phyloP scores from a whole-genome alignment of 2,329 filamentous ascomycete species.

The Colletotrichum salicis region DNA sequence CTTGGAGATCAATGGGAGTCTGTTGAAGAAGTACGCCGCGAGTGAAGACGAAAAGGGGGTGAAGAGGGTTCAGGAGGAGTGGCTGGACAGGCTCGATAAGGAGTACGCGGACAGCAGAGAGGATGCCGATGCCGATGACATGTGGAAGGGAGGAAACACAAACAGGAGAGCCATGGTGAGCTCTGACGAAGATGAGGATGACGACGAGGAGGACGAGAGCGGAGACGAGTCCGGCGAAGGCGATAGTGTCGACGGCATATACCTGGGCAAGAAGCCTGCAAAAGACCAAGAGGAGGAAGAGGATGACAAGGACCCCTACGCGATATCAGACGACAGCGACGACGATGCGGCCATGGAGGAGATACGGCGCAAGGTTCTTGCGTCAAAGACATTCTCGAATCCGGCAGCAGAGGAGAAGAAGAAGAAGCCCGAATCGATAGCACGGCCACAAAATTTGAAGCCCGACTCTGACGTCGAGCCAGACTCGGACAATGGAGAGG shows the following conservation, averaged over 20 bases:
- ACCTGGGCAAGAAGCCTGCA: slow-evolving; percentile 65
- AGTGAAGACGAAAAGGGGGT: slow-evolving; percentile 84
- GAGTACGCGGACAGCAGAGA: slow-evolving; percentile 87
- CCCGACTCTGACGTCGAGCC: slow-evolving; percentile 76
- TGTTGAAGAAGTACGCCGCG: slow-evolving; percentile 86
- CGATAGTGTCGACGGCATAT: slow-evolving; percentile 66
- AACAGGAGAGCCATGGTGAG: slow-evolving; percentile 71
- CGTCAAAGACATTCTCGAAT: slow-evolving; percentile 87
- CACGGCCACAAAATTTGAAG: slow-evolving; percentile 64
- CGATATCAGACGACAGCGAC: slow-evolving; percentile 82
- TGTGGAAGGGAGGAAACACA: slow-evolving; percentile 91
- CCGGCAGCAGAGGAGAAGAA: slow-evolving; percentile 53
- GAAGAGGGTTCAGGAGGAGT: slow-evolving; percentile 85
- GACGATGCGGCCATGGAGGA: slow-evolving; percentile 91
- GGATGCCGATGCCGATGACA: slow-evolving; percentile 74
- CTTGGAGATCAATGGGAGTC: slow-evolving; percentile 85
- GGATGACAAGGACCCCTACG: slow-evolving; percentile 73
- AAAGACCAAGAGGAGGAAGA: slow-evolving; percentile 54
- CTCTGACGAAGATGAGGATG: slow-evolving; percentile 68
- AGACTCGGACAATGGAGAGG: slow-evolving; percentile 74
- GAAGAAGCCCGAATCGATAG: slow-evolving; percentile 72
- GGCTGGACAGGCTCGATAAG: slow-evolving; percentile 88
- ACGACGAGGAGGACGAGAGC: slow-evolving; percentile 57
- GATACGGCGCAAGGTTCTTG: slow-evolving; percentile 87
- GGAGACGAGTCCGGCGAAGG: slow-evolving; percentile 57